phyloP scores from a whole-genome alignment of 371 early-diverging fungal species.

The Rhizomucor pusillus region DNA sequence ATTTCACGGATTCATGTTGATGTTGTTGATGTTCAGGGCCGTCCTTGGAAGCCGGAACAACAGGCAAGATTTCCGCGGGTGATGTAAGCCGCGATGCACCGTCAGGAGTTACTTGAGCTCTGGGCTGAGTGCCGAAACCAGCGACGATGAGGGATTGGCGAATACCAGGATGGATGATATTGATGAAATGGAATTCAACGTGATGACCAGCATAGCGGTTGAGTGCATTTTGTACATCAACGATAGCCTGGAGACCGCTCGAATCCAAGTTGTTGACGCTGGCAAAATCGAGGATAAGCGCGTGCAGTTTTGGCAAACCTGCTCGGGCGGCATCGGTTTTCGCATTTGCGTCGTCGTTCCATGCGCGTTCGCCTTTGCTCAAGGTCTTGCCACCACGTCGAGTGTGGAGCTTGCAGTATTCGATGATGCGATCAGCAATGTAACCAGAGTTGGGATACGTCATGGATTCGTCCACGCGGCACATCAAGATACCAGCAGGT shows the following conservation, averaged over 20 bases:
- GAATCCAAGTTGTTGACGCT: constrained; percentile 63
- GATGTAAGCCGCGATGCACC: constrained; percentile 2
- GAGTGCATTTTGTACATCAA: constrained; percentile 52
- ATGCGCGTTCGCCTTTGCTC: constrained; percentile 38
- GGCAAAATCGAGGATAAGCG: constrained; percentile 64
- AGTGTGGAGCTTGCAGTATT: constrained; percentile 32
- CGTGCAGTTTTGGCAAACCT: constrained; percentile 46
- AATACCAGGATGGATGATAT: constrained; percentile 34
- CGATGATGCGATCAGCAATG: constrained; percentile 42
- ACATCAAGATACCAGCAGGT: constrained; percentile 58
- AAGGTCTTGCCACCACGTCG: constrained; percentile 18
- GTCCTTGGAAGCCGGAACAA: constrained; percentile 40
- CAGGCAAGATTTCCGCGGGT: constrained; percentile 33
- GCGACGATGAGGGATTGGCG: constrained; percentile 35
- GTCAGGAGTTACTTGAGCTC: background rate
- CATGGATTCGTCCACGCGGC: constrained; percentile 61
- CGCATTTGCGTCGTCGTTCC: constrained; percentile 43
- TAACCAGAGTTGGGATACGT: constrained; percentile 68
- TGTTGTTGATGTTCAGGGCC: constrained; percentile 19
- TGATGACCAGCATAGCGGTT: constrained; percentile 52
- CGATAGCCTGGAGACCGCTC: constrained; percentile 60
- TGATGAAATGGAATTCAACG: constrained; percentile 52
- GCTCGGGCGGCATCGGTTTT: constrained; percentile 18
- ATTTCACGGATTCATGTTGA: background rate
- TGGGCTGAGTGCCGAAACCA: constrained; percentile 41